Evolutionary conservation across 768 basidiomycete genomes (phyloP).

Genomic region (Leccinum broughii): DNA sequence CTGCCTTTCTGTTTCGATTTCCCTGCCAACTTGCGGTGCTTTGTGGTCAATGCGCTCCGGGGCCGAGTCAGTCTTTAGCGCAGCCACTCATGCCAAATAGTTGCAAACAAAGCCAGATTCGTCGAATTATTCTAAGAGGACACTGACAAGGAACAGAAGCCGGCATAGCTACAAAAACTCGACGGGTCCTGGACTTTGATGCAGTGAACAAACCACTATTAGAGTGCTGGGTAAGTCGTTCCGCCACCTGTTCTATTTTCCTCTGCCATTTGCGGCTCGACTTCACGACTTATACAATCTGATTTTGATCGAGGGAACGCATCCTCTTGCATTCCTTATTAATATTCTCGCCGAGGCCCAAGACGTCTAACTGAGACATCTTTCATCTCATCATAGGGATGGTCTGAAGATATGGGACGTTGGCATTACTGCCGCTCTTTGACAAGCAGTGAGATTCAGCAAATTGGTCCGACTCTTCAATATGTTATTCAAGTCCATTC

Average conservation of each 20-base stretch:
- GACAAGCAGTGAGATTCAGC: constrained; percentile 21
- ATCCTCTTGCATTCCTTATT: not conserved
- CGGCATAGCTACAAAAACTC: not conserved
- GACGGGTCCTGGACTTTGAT: not conserved
- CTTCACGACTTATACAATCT: not conserved
- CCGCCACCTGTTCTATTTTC: not conserved
- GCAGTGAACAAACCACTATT: not conserved
- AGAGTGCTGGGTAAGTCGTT: not conserved
- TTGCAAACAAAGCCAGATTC: constrained; percentile 8
- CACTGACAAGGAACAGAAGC: not conserved
- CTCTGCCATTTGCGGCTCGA: not conserved
- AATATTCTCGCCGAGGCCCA: constrained; percentile 4
- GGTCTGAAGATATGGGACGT: constrained; percentile 38
- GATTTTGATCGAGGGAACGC: not conserved
- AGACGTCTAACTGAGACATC: constrained; percentile 20
- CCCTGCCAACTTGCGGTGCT: constrained; percentile 24
- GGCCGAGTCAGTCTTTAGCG: too few relatives aligned
- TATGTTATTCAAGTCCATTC: constrained; percentile 11
- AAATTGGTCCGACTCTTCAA: constrained; percentile 12
- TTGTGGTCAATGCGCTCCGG: constrained; percentile 28
- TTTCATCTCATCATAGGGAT: constrained; percentile 21
- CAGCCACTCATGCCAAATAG: constrained; percentile 11
- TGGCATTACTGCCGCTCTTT: constrained; percentile 31
- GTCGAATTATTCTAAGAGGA: not conserved
- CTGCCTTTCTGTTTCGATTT: constrained; percentile 17